Percentiles rank a stretch among this genome's conserved stretches.
Evolutionary conservation across 1,284 basidiomycete genomes (phyloP).

Genomic region (Leccinum solheimii): DNA sequence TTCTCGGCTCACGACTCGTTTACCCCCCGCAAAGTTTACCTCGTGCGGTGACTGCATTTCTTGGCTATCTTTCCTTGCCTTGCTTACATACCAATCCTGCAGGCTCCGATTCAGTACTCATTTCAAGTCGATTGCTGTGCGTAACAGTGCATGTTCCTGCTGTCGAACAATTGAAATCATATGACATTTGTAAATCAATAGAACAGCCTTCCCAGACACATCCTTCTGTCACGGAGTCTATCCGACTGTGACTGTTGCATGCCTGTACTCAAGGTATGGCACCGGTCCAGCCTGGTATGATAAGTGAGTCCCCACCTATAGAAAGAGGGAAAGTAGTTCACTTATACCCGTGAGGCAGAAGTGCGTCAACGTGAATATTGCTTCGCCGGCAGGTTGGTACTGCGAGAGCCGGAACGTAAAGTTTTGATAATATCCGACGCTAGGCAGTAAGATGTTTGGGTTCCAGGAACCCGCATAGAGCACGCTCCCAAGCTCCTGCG

Average conservation of each 20-base stretch:
- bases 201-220: not conserved
- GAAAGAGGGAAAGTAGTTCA: not conserved
- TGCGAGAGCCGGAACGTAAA: slow-evolving; percentile 19
- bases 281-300: slow-evolving; percentile 9
- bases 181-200: not conserved
- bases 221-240: not conserved
- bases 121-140: not conserved
- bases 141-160: not conserved
- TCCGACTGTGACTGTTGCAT: slow-evolving; percentile 18
- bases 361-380: slow-evolving; percentile 22
- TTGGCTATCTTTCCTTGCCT: not conserved
- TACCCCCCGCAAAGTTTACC: not conserved
- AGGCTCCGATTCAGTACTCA: not conserved
- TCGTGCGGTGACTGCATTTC: not conserved
- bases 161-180: not conserved
- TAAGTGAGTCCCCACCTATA: not conserved
- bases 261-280: slow-evolving; percentile 23
- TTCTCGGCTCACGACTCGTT: too few relatives aligned
- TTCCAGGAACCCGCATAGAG: slow-evolving; percentile 25
- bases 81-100: not conserved
- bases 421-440: slow-evolving; percentile 23
- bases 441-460: slow-evolving; percentile 2
- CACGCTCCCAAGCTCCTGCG: slow-evolving; percentile 16
- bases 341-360: slow-evolving; percentile 21
- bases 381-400: slow-evolving; percentile 15